Base-by-base conservation (phyloP, 2,329 filamentous ascomycete genomes). In the Albifimbria verrucaria region DNA sequence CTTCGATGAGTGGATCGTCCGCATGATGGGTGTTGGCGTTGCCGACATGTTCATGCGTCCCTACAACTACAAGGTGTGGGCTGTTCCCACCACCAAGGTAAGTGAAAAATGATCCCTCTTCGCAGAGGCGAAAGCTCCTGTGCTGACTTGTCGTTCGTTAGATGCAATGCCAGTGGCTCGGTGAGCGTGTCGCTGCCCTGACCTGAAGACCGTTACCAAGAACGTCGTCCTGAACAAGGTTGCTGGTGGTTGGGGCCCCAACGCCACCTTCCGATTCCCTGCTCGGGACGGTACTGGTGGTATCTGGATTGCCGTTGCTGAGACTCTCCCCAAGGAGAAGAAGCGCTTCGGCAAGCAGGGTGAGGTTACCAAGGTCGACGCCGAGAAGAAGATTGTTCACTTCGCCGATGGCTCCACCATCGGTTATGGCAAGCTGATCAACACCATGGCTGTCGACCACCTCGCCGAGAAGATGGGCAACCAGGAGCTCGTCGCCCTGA, bases 21-120 rank as follows among this genome's bases (percentile, higher is more conserved):
- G 94, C 67, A 95, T 89, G 79, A 92, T 89, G 77, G 94, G 94
- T 66, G 78, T 84, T 65, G 93, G 93, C 65, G 82, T 99, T 67
- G 93, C 92, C 62, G 86, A 99, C 72, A 82, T 93, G 65, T 99
- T 99, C 84, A 99, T 99, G 94, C 84, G 94, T 66, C 94, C 94
- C 51, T 99, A 99, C 83, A 99, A 99, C 85, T 99, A 88, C 87
- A 99, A 99, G 80, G 94, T 99, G 71, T 99, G 94, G 94, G 94
- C 94, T 58, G 93, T 97, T 65, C 94, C 94, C 55, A 97, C 93
- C 52, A 96, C 89, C 63, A 96, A 96, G 86, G 91, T 95, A 81
- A 66, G 80, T 59, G 24, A 17, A 44, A n/a, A 45, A n/a, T n/a
- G n/a, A n/a, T n/a, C n/a, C n/a, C n/a, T n/a, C n/a, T n/a, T n/a